Evolutionary conservation across 2,329 filamentous ascomycete species (phyloP).

Genomic region (Phyllosticta capitalensis): DNA sequence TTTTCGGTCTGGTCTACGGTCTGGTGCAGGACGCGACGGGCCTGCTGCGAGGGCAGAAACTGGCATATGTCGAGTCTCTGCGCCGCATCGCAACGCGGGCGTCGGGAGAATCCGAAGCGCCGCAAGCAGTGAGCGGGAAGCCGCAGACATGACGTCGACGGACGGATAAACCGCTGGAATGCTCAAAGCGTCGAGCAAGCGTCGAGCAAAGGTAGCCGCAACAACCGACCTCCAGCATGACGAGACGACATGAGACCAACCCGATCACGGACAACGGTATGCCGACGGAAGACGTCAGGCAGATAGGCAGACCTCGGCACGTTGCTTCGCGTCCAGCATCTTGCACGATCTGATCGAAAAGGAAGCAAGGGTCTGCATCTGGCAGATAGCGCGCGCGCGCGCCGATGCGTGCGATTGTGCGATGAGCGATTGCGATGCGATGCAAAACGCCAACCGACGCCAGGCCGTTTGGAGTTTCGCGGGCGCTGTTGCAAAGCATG

Average conservation of each 20-base stretch:
- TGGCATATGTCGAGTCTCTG: constrained; percentile 62
- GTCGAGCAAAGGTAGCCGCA: background rate
- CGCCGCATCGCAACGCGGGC: background rate
- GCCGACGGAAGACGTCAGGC: too few species aligned
- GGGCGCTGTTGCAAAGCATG: background rate
- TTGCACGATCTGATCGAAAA: background rate
- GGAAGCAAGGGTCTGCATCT: background rate
- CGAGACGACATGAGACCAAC: background rate
- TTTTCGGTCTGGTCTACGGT: constrained; percentile 72
- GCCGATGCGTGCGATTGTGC: too few species aligned
- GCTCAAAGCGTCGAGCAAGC: background rate
- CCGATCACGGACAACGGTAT: background rate
- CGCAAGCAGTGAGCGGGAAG: background rate
- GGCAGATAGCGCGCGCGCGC: background rate
- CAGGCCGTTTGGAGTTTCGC: background rate
- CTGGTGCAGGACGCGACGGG: constrained; percentile 68
- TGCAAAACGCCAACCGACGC: background rate
- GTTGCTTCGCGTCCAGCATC: background rate
- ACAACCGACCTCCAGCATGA: background rate
- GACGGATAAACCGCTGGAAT: background rate
- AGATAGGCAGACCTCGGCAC: background rate
- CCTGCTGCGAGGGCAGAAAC: constrained; percentile 57
- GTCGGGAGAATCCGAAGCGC: background rate
- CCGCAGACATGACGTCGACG: background rate
- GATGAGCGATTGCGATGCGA: background rate